These are phyloP conservation scores for Phalaenopsis hybrid DNA, from an alignment of 116 monocot genomes.

Conservation along the genomic window DNA sequence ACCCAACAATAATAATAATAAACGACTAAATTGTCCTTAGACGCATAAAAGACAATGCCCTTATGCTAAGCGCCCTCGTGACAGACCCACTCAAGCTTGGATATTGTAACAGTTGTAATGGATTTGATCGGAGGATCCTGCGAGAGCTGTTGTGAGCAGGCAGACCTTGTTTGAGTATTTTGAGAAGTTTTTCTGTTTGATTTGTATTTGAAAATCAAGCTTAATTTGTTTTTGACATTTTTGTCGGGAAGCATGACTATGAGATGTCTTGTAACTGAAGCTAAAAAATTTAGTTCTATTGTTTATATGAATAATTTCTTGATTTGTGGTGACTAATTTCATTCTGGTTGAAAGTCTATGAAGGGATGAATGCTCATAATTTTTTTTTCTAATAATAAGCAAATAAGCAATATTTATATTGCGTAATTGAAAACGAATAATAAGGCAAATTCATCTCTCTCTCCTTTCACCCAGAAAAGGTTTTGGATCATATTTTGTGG, in stretches of 20 bases:
- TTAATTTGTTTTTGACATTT: not conserved
- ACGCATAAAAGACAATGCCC: no score
- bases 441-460: not conserved
- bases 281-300: not conserved
- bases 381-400: not conserved
- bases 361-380: no score
- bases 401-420: not conserved
- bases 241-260: not conserved
- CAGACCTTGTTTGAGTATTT: not conserved
- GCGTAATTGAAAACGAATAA: not conserved
- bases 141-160: no score
- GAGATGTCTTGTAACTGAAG: not conserved
- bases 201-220: not conserved
- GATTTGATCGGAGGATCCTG: no score
- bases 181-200: not conserved
- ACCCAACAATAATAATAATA: no score
- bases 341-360: not conserved
- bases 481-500: not conserved
- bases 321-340: not conserved
- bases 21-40: no score
- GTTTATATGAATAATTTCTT: not conserved
- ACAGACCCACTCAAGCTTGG: no score
- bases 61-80: no score
- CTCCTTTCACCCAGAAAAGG: not conserved
- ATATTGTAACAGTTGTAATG: no score